Conservation (phyloP, 2,329 filamentous ascomycete species). For the Emmonsiellopsis sp. region DNA sequence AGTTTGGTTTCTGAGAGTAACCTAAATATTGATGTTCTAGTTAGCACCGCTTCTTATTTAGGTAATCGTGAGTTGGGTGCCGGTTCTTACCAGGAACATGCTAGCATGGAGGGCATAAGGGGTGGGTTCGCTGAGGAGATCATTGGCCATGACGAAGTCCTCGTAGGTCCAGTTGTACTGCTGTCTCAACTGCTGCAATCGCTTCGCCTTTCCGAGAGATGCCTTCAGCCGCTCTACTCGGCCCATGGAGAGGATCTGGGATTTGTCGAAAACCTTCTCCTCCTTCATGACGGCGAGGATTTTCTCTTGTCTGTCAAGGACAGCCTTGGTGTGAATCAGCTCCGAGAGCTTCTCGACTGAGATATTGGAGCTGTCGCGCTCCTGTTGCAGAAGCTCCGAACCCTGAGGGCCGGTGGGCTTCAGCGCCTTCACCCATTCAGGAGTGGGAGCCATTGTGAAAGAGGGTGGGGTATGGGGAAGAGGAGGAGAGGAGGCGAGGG, state of each 20-base stretch:
- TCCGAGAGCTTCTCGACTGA: constrained; percentile 57
- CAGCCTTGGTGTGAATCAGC: constrained; percentile 59
- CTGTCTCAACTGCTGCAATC: constrained; percentile 54
- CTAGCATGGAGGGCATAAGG: constrained; percentile 64
- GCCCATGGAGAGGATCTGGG: constrained; percentile 65
- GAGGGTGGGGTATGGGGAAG: not conserved
- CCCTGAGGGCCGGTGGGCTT: constrained; percentile 60
- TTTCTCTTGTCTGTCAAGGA: constrained; percentile 49
- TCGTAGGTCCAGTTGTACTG: constrained; percentile 59
- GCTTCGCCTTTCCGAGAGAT: constrained; percentile 61
- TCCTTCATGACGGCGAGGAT: constrained; percentile 56
- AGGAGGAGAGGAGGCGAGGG: not conserved
- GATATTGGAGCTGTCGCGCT: constrained; percentile 58
- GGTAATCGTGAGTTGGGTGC: too few species aligned
- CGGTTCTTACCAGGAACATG: constrained; percentile 52
- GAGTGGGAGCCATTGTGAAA: constrained; percentile 33
- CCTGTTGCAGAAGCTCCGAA: constrained; percentile 56
- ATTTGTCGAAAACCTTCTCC: constrained; percentile 68
- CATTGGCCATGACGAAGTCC: constrained; percentile 55
- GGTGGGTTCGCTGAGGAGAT: constrained; percentile 62
- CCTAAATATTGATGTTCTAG: constrained; percentile 27
- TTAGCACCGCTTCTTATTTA: not conserved
- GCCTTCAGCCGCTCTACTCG: constrained; percentile 59
- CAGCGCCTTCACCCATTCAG: constrained; percentile 58
- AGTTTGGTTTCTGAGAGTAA: constrained; percentile 61